Evolutionary conservation across 345 rosid species (phyloP), one percentile per base, ranked within the genome.

Genomic region (Hibiscus tridactylites): DNA sequence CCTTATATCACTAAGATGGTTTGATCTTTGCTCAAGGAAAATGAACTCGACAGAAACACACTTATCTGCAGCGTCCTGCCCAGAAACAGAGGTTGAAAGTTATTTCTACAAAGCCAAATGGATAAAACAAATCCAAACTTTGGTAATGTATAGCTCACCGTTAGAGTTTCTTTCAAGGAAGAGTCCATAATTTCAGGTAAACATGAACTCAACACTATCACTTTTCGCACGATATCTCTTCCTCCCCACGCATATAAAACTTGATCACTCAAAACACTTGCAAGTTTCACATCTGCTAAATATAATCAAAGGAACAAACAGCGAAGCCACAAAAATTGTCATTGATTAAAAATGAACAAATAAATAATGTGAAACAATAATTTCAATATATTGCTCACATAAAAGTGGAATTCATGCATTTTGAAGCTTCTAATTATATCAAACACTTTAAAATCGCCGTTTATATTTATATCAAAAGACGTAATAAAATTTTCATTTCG

Each of bases 31-130:
- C 82, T 89, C 90, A 65, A 93, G 79, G 72, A 89, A 75, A 28
- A 89, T 75, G 82, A 88, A 88, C 84, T 93, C 98, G 50, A 91
- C 82, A 0, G 91, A 83, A 61, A 91, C 89, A 76, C 91, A 89
- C 68, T 82, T 90, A 64, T 91, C 96, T 4, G 90, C 91, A 5
- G 98, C 98, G 73, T 84, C 90, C 98, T 93, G 82, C 81, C 62
- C 5, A 61, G 70, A 54, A 66, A 66, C 49, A 33, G 17, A 39
- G 19, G 63, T 50, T 37, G 21, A 69, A 49, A 11, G n/a, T 64
- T 56, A 75, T 37, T 33, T 33, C n/a, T 12, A 65, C n/a, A 58
- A 16, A 2, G 24, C 61, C 29, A 15, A 29, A 15, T 47, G 65
- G 31, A 47, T 33, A 53, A 61, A 3, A 50, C 53, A 52, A 52